Percentiles rank a stretch among this genome's conserved stretches.
phyloP scores from a whole-genome alignment of 345 rosid genomes.

The Viola odorata region DNA sequence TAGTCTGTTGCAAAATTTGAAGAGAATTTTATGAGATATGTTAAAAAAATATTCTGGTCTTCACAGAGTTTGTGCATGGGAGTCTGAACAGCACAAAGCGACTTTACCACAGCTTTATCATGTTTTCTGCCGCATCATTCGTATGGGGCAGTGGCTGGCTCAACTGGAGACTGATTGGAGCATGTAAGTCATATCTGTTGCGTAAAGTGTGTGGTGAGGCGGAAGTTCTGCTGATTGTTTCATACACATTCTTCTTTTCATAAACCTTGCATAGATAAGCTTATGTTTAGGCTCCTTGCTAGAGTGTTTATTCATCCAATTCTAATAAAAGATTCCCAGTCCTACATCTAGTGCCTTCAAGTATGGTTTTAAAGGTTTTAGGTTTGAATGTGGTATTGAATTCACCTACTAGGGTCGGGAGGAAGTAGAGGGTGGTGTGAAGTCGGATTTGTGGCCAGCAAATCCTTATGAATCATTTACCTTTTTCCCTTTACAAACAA shows the following conservation, averaged over 20 bases:
- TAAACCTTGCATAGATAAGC: constrained; percentile 23
- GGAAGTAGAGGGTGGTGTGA: too few species aligned
- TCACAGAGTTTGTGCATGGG: background rate
- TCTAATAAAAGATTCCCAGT: background rate
- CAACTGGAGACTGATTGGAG: constrained; percentile 38
- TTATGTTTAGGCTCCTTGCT: constrained; percentile 6
- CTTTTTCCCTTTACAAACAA: too few species aligned
- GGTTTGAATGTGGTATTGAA: background rate
- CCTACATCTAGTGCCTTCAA: background rate
- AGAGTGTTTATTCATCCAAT: background rate
- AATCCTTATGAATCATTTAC: too few species aligned
- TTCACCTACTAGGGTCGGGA: too few species aligned
- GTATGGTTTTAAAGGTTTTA: background rate
- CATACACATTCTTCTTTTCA: constrained; percentile 21
- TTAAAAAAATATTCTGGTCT: constrained; percentile 7
- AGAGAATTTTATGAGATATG: constrained; percentile 3
- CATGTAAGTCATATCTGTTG: constrained; percentile 28
- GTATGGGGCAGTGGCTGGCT: constrained; percentile 42
- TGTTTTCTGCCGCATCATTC: constrained; percentile 24
- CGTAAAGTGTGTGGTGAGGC: constrained; percentile 18
- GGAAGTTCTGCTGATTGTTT: constrained; percentile 17
- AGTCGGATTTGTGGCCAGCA: too few species aligned
- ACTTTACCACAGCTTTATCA: constrained; percentile 37
- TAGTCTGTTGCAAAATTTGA: constrained; percentile 27
- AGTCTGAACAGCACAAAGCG: background rate